Conservation (phyloP, 176 grass and related monocot genomes). For the Aegilops sharonensis region DNA sequence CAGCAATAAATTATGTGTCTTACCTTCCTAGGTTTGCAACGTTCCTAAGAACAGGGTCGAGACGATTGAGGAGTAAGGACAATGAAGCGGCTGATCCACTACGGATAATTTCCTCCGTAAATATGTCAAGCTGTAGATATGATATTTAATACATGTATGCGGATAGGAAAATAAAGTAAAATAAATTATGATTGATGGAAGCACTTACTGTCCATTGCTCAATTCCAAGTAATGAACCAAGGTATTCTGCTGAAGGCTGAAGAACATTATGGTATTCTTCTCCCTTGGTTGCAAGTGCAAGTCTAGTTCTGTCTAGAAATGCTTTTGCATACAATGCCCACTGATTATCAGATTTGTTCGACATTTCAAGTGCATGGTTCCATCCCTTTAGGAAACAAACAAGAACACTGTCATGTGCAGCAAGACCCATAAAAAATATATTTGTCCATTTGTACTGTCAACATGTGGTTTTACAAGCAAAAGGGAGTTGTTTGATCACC, state of each 20-base stretch:
- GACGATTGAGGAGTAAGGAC: slow-evolving; percentile 84
- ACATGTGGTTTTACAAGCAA: background rate
- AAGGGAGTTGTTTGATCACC: background rate
- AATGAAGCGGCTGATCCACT: slow-evolving; percentile 81
- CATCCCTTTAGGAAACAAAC: slow-evolving; percentile 65
- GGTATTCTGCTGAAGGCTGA: slow-evolving; percentile 91
- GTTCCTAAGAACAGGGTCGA: slow-evolving; percentile 89
- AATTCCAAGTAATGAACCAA: slow-evolving; percentile 78
- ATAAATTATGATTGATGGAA: slow-evolving; percentile 20
- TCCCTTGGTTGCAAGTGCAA: slow-evolving; percentile 86
- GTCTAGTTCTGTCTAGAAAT: slow-evolving; percentile 92
- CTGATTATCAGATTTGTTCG: slow-evolving; percentile 58
- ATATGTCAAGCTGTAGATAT: slow-evolving; percentile 63
- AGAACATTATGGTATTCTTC: slow-evolving; percentile 80
- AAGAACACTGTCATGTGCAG: slow-evolving; percentile 7
- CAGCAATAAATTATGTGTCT: background rate
- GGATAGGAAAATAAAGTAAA: slow-evolving; percentile 16
- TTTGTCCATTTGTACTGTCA: background rate
- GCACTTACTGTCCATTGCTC: slow-evolving; percentile 77
- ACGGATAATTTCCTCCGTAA: slow-evolving; percentile 98
- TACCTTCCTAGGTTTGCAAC: slow-evolving; percentile 91
- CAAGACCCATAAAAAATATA: background rate
- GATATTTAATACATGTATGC: slow-evolving; percentile 10
- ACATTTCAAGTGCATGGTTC: slow-evolving; percentile 81
- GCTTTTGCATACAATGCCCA: slow-evolving; percentile 96